Base-by-base conservation (phyloP, 2,329 filamentous ascomycete genomes). In the Lachnellula suecica region DNA sequence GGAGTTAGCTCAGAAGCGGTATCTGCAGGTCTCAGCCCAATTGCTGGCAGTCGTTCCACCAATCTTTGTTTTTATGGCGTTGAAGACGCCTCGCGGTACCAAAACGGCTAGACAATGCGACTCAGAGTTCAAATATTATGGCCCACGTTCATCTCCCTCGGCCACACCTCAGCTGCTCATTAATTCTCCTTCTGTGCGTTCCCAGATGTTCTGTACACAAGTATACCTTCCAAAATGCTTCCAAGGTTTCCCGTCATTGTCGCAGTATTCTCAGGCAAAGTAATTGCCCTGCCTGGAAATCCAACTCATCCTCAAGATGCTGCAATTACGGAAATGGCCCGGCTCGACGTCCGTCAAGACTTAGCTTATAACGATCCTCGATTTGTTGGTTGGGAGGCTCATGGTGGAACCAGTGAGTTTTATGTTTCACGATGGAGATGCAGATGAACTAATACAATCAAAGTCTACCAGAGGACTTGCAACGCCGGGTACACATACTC, bases 381-480 rank as follows among this genome's bases (percentile, higher is more conserved):
- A 22, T 47, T 47, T 24, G 9, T 47, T 4, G 45, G 45, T 5
- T 47, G 45, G 45, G 23, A 45, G 25, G 47, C 42, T 23, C 22
- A 31, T 31, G 43, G 43, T 4, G 43, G 43, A 7, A 34, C 13
- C 4, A 17, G 43, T 45, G 13, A 31, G 43, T 45, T 15, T 19
- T 34, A 1, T 31, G 11, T 31, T 34, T n/a, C 15, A 9, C 9
- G 9, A 15, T 31, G 15, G 15, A 31, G 27, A 13, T 9, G 9
- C 15, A 4, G 27, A 9, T 31, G 9, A 25, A 9, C 9, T 31
- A 3, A 49, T n/a, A 23, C n/a, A 17, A 24, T n/a, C 11, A n/a
- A 20, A 49, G 47, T 43, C 25, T 49, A 42, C 27, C 35, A 49
- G 24, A 23, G 47, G 22, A 49, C 47, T 15, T 49, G 47, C 17